phyloP scores from a whole-genome alignment of 371 early-diverging fungal genomes.

The Scutellospora calospora region DNA sequence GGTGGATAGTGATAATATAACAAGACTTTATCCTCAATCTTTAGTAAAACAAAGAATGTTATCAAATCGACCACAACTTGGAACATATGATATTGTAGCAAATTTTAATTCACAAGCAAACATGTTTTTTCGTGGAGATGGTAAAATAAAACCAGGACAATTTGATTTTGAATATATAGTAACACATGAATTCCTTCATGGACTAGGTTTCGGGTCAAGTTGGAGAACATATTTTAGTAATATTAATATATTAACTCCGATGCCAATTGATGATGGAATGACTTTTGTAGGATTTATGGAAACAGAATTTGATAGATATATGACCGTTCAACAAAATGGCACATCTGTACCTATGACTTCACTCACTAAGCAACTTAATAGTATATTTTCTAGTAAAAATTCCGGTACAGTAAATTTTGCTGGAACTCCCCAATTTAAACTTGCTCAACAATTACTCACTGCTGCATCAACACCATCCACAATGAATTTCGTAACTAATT shows the following conservation, averaged over 20 bases:
- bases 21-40: constrained; percentile 72
- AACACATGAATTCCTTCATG: constrained; percentile 71
- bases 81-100: constrained; percentile 32
- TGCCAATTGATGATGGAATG: not conserved
- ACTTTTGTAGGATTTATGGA: constrained; percentile 30
- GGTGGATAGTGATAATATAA: constrained; percentile 54
- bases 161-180: constrained; percentile 65
- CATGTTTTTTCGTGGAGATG: constrained; percentile 55
- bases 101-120: constrained; percentile 47
- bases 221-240: constrained; percentile 48
- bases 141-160: constrained; percentile 44
- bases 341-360: not conserved
- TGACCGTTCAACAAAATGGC: not conserved
- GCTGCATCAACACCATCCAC: constrained; percentile 39
- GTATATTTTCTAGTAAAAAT: not conserved
- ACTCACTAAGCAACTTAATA: not conserved
- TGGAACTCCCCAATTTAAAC: constrained; percentile 42
- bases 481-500: constrained; percentile 13
- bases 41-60: constrained; percentile 62
- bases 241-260: not conserved
- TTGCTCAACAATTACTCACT: constrained; percentile 43
- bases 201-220: constrained; percentile 63
- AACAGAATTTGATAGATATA: constrained; percentile 34
- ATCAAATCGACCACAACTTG: not conserved
- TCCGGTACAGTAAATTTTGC: no score